A percentile compares a stretch with the other conserved stretches of the same genome.
phyloP scores from a whole-genome alignment of 2,329 filamentous ascomycete genomes.

The Aureobasidium sp. region DNA sequence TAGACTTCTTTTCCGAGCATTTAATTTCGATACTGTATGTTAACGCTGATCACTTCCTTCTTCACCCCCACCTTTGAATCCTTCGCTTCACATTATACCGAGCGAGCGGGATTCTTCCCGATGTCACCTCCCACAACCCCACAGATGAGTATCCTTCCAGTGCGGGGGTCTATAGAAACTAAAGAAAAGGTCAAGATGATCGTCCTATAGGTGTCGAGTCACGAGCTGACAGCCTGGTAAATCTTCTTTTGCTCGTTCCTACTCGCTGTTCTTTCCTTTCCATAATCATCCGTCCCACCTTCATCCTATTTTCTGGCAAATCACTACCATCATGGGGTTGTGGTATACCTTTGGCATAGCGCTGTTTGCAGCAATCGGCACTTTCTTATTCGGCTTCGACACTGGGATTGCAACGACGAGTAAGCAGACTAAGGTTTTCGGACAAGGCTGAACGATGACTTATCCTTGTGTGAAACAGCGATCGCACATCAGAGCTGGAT shows the following conservation, averaged over 20 bases:
- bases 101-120: slow-evolving; percentile 8
- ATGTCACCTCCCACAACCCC: not conserved
- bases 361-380: slow-evolving; percentile 50
- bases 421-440: not conserved
- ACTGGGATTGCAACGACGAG: slow-evolving; percentile 52
- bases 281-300: too few species aligned
- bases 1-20: not conserved
- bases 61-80: not conserved
- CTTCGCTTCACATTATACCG: not conserved
- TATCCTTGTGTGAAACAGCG: slow-evolving; percentile 17
- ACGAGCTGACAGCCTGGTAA: not conserved
- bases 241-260: not conserved
- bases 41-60: not conserved
- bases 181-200: not conserved
- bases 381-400: slow-evolving; percentile 52
- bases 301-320: too few species aligned
- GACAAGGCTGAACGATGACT: too few species aligned
- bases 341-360: slow-evolving; percentile 45
- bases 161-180: not conserved
- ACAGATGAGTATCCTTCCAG: not conserved
- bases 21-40: not conserved
- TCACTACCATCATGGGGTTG: slow-evolving; percentile 24
- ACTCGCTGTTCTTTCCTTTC: too few species aligned
- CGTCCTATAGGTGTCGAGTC: not conserved
- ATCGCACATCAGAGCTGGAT: slow-evolving; percentile 54